Base-by-base conservation (phyloP, 768 basidiomycete genomes). In the Psilocybe subaeruginosa region DNA sequence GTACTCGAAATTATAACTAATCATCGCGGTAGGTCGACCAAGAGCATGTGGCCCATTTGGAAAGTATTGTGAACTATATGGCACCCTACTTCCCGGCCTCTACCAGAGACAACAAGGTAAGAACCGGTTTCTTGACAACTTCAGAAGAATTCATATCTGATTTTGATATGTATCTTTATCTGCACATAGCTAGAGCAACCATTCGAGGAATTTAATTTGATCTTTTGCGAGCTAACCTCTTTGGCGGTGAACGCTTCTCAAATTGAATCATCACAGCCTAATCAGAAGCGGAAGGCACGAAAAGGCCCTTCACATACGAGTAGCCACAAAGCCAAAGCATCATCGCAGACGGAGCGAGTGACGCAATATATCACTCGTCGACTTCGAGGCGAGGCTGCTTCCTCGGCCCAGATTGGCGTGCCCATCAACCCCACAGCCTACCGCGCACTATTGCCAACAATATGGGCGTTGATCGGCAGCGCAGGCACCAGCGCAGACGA, bases 171-270 rank as follows among this genome's bases (percentile, higher is more conserved):
- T 58, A 48, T 60, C 55, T 64, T 23, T 23, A 23, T 23, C 23
- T 23, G 23, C 23, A 23, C 53, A 35, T 65, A 92, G 92, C 68
- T 82, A 54, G 90, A 90, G 67, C 84, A 88, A 70, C 76, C 78
- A 7, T 83, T 88, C 58, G 86, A 93, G 69, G 82, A 87, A 62
- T 80, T 94, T 56, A 92, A 90, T 68, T 76, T 95, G 56, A 82
- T 85, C 47, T 93, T 88, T 72, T 93, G 92, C 74, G 89, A 93
- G 71, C 79, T 95, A 8, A 82, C 81, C 5, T 90, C 92, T 2
- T 76, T 92, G 23, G 75, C 89, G 19, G 74, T 84, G 35, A 79
- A 89, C 60, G 72, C 75, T 4, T 71, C 73, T 33, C 64, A 71
- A 49, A 60, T 23, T 61, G 64, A 66, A 31, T 59, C 62, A 12